Conservation (phyloP, 441 rosid genomes). For the Raphanus hybrid region DNA sequence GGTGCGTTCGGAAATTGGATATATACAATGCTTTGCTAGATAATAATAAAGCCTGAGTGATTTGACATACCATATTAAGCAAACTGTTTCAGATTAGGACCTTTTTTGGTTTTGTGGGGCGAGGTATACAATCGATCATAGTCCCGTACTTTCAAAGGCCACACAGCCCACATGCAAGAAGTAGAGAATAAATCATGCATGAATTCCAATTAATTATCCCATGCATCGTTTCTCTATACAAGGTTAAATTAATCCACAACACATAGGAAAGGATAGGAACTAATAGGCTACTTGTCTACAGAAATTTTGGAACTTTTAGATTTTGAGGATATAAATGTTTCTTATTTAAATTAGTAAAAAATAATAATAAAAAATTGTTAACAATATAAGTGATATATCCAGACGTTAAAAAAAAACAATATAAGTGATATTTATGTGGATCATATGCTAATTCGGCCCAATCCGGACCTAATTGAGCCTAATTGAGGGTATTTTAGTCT, state of each 20-base stretch:
- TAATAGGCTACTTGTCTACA: too few relatives aligned
- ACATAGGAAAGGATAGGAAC: too few relatives aligned
- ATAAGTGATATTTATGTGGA: too few relatives aligned
- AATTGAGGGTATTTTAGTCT: background rate
- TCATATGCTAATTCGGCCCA: too few relatives aligned
- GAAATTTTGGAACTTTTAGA: too few relatives aligned
- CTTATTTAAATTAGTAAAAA: too few relatives aligned
- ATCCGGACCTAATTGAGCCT: background rate
- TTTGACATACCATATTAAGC: slow-evolving; percentile 29
- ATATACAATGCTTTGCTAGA: slow-evolving; percentile 8
- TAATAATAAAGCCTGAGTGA: slow-evolving; percentile 7
- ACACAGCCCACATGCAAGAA: slow-evolving; percentile 26
- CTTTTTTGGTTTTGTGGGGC: slow-evolving; percentile 15
- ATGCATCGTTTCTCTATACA: slow-evolving; percentile 19
- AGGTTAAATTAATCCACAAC: background rate
- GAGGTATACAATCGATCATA: slow-evolving; percentile 15
- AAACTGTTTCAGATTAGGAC: slow-evolving; percentile 7
- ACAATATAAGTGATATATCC: too few relatives aligned
- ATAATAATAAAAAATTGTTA: too few relatives aligned
- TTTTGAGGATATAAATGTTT: too few relatives aligned
- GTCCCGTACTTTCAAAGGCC: slow-evolving; percentile 15
- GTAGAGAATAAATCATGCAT: slow-evolving; percentile 6
- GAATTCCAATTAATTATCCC: background rate
- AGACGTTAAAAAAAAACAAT: too few relatives aligned
- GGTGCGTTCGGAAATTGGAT: background rate